Base-by-base conservation (phyloP, 176 grass and related monocot genomes). In the Zoysia pacifica region DNA sequence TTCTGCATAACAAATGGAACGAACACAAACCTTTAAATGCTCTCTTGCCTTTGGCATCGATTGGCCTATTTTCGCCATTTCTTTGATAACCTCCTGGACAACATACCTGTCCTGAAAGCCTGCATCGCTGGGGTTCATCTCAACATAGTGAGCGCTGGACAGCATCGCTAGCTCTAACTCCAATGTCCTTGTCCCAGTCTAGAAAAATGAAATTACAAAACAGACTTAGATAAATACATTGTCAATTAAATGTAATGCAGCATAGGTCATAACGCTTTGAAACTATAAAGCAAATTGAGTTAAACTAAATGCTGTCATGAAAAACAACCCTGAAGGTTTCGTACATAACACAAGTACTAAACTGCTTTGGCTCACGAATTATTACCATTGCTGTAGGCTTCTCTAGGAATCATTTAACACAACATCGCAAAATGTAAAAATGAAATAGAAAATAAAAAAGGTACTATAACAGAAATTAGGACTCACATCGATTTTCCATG, bases 41-140 rank as follows among this genome's bases (percentile, higher is more conserved):
- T 86, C 79, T 93, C 85, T 93, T 99, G 40, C 96, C 96, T 71
- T 95, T 93, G 67, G 88, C 90, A 60, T 99, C 96, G 51, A 99
- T 91, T 11, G 92, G 93, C 52, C 96, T 93, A 47, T 93, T 99
- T 89, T 93, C 0, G 96, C 96, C 90, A 99, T 99, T 82, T 99
- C 93, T 82, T 99, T 99, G 38, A 99, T 99, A 76, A 99, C 90
- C 81, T 99, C 93, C 81, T 99, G 96, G 83, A 99, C 96, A 78
- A 95, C 87, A 90, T 99, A 93, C 54, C 96, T 91, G 69, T 99
- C 96, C 77, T 93, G 96, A 90, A 99, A 99, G 5, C 96, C 96
- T 5, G 96, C 93, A 84, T 99, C 96, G 47, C 96, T 99, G 65
- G 93, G 96, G 75, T 90, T 99, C 93, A 99, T 93, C 69, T 99